Percentiles rank a stretch among this genome's conserved stretches.
These are phyloP conservation scores for Auriscalpium vulgare DNA, from an alignment of 768 basidiomycete genomes.

Conservation along the genomic window DNA sequence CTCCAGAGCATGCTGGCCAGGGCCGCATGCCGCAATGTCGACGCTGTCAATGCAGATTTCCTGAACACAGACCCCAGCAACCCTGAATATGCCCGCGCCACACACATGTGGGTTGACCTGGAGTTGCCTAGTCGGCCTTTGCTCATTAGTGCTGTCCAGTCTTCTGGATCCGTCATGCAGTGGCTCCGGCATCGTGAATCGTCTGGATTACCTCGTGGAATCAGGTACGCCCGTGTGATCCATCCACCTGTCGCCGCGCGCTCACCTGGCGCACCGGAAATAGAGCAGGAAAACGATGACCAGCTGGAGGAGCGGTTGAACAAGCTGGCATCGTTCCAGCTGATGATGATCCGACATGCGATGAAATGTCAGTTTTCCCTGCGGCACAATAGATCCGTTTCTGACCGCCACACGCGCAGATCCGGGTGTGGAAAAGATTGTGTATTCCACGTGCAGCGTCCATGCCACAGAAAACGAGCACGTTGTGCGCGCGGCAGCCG, in stretches of 20 bases:
- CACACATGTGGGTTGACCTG: slow-evolving; percentile 69
- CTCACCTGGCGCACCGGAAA: neutral
- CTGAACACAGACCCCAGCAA: slow-evolving; percentile 66
- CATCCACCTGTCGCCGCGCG: slow-evolving; percentile 4
- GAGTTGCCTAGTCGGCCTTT: neutral
- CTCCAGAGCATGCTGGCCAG: slow-evolving; percentile 80
- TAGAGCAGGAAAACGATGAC: slow-evolving; percentile 48
- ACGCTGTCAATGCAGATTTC: slow-evolving; percentile 76
- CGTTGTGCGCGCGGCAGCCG: slow-evolving; percentile 71
- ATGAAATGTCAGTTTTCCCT: slow-evolving; percentile 70
- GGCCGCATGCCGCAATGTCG: slow-evolving; percentile 77
- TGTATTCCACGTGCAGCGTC: slow-evolving; percentile 97
- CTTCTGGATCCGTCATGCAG: slow-evolving; percentile 96
- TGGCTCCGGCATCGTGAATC: slow-evolving; percentile 87
- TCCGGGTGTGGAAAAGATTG: slow-evolving; percentile 69
- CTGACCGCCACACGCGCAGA: slow-evolving; percentile 37
- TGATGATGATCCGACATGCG: slow-evolving; percentile 87
- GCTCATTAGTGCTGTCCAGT: slow-evolving; percentile 29
- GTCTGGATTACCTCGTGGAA: slow-evolving; percentile 77
- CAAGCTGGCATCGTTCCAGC: slow-evolving; percentile 83
- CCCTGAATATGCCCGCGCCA: slow-evolving; percentile 52
- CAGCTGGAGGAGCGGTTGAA: slow-evolving; percentile 62
- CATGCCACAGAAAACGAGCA: slow-evolving; percentile 89
- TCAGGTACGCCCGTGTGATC: slow-evolving; percentile 38
- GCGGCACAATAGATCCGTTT: neutral